Evolutionary conservation across 108 stramenopile species (phyloP).

Genomic region (Skeletonema grethae): DNA sequence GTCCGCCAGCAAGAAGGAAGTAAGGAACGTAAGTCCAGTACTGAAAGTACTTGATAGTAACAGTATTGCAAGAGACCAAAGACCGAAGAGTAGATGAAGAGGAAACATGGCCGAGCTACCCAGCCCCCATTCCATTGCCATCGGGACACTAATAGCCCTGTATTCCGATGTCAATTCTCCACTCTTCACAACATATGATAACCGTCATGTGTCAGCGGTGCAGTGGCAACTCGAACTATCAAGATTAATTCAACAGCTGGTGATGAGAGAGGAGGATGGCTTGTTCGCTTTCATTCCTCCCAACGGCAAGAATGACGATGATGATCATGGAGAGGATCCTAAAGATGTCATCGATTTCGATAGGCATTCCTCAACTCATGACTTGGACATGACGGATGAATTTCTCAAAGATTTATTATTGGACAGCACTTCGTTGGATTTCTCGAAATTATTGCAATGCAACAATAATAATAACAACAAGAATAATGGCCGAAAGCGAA

Average conservation of each 20-base stretch:
- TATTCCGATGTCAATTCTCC: slow-evolving; percentile 70
- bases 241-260: slow-evolving; percentile 20
- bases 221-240: slow-evolving; percentile 16
- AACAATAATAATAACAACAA: too few species aligned
- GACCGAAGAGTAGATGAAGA: too few species aligned
- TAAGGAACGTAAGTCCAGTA: too few species aligned
- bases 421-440: not conserved
- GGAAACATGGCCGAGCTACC: slow-evolving; percentile 75
- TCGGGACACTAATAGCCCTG: slow-evolving; percentile 74
- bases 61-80: too few species aligned
- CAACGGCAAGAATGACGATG: not conserved
- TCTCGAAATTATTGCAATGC: not conserved
- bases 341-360: not conserved
- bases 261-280: slow-evolving; percentile 27
- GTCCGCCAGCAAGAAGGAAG: too few species aligned
- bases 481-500: too few species aligned
- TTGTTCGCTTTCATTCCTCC: slow-evolving; percentile 9
- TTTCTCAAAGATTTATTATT: not conserved
- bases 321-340: not conserved
- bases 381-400: not conserved
- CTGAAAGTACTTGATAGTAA: too few species aligned
- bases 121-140: slow-evolving; percentile 71
- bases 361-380: not conserved
- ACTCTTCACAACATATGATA: slow-evolving; percentile 36
- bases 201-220: slow-evolving; percentile 1